phyloP scores from a whole-genome alignment of 2,329 filamentous ascomycete genomes.

The Phaeophleospora eucalypticola region DNA sequence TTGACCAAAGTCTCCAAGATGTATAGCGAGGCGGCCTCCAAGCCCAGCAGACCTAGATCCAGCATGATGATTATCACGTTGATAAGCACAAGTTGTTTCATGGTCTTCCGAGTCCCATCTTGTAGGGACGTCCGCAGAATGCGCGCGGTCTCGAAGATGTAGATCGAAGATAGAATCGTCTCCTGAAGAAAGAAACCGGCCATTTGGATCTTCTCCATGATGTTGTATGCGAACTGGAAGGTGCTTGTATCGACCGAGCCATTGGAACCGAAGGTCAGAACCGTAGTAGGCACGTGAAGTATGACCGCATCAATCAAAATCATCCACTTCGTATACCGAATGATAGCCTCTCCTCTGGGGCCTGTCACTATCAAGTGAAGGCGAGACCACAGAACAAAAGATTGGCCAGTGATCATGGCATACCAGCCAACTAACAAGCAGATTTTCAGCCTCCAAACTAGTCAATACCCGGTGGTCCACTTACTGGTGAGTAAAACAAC shows the following conservation, averaged over 20 bases:
- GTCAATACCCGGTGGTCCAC: conserved; percentile 34
- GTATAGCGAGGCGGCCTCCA: conserved; percentile 32
- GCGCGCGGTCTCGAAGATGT: conserved; percentile 30
- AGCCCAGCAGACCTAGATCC: conserved; percentile 33
- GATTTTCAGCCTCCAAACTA: not conserved
- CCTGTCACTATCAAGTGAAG: conserved; percentile 53
- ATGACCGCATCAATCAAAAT: conserved; percentile 54
- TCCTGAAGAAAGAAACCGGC: conserved; percentile 42
- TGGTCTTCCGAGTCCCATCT: conserved; percentile 22
- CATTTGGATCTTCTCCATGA: conserved; percentile 47
- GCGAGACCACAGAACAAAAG: conserved; percentile 56
- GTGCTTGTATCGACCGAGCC: conserved; percentile 20
- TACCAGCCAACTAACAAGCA: conserved; percentile 50
- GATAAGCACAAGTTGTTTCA: conserved; percentile 36
- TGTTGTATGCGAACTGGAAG: conserved; percentile 38
- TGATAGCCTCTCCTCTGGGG: conserved; percentile 42
- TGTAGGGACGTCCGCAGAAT: conserved; percentile 19
- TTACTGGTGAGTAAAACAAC: conserved; percentile 42
- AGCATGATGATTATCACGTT: conserved; percentile 37
- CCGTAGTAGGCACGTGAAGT: conserved; percentile 51
- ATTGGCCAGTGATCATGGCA: conserved; percentile 54
- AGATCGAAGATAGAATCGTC: conserved; percentile 29
- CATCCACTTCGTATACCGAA: conserved; percentile 53
- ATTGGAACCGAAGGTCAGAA: conserved; percentile 54
- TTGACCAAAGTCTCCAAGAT: conserved; percentile 38